phyloP scores from a whole-genome alignment of 75 land plant species.

The Sequoia sempervirens region DNA sequence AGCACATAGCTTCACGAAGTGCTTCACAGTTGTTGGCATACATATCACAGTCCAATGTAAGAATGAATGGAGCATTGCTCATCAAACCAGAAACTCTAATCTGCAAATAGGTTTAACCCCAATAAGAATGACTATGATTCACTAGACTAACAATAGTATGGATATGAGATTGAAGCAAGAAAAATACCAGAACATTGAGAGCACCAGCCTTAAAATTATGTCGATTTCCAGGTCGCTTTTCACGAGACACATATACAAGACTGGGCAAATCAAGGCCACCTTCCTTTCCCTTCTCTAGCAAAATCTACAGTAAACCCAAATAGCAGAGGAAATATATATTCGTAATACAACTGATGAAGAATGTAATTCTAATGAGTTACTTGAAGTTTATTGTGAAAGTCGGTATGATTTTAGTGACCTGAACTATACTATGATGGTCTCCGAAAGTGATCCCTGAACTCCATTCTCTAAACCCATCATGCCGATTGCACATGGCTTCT shows the following conservation, averaged over 20 bases:
- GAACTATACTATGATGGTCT: conserved; percentile 14
- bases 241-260: conserved; percentile 52
- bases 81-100: conserved; percentile 27
- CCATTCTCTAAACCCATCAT: conserved; percentile 19
- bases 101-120: background rate
- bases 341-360: no score
- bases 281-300: conserved; percentile 32
- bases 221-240: conserved; percentile 22
- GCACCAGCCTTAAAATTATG: conserved; percentile 63
- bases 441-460: background rate
- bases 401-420: background rate
- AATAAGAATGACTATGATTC: background rate
- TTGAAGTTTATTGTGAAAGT: background rate
- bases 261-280: conserved; percentile 24
- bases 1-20: conserved; percentile 24
- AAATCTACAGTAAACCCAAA: conserved; percentile 18
- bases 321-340: no score
- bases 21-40: conserved; percentile 35
- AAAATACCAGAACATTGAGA: conserved; percentile 43
- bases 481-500: background rate
- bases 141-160: background rate
- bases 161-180: background rate
- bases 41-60: conserved; percentile 36
- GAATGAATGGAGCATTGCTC: conserved; percentile 34
- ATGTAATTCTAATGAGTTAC: no score